Conservation (phyloP, 2,329 filamentous ascomycete genomes). For the Hypocreales sp. region DNA sequence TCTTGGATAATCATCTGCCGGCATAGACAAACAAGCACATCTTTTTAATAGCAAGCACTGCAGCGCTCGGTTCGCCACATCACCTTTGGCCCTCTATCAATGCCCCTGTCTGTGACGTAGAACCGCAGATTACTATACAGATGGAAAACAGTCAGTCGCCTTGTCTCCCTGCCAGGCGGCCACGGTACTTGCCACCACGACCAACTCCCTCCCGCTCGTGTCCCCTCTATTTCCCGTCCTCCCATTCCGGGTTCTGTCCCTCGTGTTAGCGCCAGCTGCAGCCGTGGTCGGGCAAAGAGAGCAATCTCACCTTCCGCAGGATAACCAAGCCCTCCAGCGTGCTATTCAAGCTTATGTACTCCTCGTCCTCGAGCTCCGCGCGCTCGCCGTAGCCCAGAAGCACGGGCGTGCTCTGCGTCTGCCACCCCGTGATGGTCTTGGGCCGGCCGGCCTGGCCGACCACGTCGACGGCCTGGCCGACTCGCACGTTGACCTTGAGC, state of each 20-base stretch:
- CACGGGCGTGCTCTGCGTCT: slow-evolving; percentile 98
- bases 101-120: slow-evolving; percentile 1
- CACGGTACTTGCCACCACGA: too few relatives aligned
- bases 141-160: too few relatives aligned
- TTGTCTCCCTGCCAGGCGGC: too few relatives aligned
- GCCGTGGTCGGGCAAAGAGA: neutral
- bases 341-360: slow-evolving; percentile 85
- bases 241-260: slow-evolving; percentile 23
- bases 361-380: slow-evolving; percentile 92
- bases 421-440: slow-evolving; percentile 99
- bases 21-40: too few relatives aligned
- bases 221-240: slow-evolving; percentile 21
- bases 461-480: slow-evolving; percentile 95
- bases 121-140: slow-evolving; percentile 16
- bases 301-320: slow-evolving; percentile 68
- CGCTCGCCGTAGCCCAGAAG: slow-evolving; percentile 87
- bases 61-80: too few relatives aligned
- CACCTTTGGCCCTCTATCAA: slow-evolving; percentile 15
- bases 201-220: too few relatives aligned
- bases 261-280: slow-evolving; percentile 5
- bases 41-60: too few relatives aligned
- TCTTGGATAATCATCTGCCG: too few relatives aligned
- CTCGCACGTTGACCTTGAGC: slow-evolving; percentile 86
- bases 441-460: slow-evolving; percentile 93
- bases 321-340: slow-evolving; percentile 92